phyloP scores from a whole-genome alignment of 2,329 filamentous ascomycete genomes.

The Drechmeria coniospora region DNA sequence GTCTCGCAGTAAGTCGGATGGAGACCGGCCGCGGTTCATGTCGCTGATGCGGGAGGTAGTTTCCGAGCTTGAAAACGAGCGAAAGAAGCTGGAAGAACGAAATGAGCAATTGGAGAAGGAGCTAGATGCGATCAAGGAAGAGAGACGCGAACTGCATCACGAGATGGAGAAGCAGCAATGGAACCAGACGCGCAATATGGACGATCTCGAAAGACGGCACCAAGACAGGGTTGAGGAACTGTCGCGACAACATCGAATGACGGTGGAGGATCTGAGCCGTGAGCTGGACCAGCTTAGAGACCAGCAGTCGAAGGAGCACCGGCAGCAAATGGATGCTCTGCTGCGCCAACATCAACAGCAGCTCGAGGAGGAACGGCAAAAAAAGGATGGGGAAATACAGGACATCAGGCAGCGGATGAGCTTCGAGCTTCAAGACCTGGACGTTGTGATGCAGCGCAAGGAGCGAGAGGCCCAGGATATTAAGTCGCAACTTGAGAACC shows the following conservation, averaged over 20 bases:
- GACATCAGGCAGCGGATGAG: slow-evolving; percentile 41
- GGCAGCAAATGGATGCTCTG: slow-evolving; percentile 51
- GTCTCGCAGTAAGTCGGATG: slow-evolving; percentile 43
- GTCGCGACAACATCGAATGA: slow-evolving; percentile 17
- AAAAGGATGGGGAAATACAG: slow-evolving; percentile 45
- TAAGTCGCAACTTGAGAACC: slow-evolving; percentile 25
- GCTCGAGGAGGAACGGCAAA: slow-evolving; percentile 47
- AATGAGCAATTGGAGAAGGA: slow-evolving; percentile 46
- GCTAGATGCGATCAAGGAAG: slow-evolving; percentile 28
- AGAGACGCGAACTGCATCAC: slow-evolving; percentile 17
- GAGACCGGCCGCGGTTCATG: slow-evolving; percentile 3
- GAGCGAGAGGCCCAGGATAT: slow-evolving; percentile 38
- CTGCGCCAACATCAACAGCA: slow-evolving; percentile 47
- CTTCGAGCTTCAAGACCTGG: slow-evolving; percentile 36
- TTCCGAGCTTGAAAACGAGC: slow-evolving; percentile 31
- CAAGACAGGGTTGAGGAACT: slow-evolving; percentile 19
- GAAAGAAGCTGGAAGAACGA: slow-evolving; percentile 28
- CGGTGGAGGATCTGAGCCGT: slow-evolving; percentile 23
- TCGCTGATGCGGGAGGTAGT: slow-evolving; percentile 19
- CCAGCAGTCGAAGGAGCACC: slow-evolving; percentile 40
- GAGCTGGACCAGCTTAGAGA: slow-evolving; percentile 28
- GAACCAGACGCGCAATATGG: slow-evolving; percentile 32
- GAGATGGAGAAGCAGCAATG: slow-evolving; percentile 21
- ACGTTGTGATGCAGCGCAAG: slow-evolving; percentile 30
- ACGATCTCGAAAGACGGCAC: slow-evolving; percentile 28